Evolutionary conservation across 2,329 filamentous ascomycete genomes (phyloP).

Genomic region (Dryadomyces sulphureus): DNA sequence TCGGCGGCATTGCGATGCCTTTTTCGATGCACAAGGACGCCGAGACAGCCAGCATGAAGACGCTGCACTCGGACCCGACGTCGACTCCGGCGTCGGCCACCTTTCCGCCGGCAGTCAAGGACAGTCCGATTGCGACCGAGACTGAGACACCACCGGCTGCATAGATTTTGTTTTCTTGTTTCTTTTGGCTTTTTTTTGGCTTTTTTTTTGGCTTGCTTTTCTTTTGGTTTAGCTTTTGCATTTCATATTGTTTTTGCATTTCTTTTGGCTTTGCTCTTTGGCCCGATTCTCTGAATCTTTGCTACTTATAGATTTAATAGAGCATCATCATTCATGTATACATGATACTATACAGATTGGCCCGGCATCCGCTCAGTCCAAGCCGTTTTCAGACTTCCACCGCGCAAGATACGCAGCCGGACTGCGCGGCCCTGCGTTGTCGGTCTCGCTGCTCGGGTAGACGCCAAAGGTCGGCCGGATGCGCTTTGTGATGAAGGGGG

Average conservation of each 20-base stretch:
- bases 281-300: too few species aligned
- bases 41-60: constrained; percentile 56
- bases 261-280: too few species aligned
- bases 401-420: constrained; percentile 46
- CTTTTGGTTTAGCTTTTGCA: background rate
- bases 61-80: constrained; percentile 31
- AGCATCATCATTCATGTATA: background rate
- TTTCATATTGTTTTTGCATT: background rate
- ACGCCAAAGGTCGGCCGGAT: constrained; percentile 32
- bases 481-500: constrained; percentile 58
- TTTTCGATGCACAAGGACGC: constrained; percentile 53
- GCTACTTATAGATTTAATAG: background rate
- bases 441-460: constrained; percentile 32
- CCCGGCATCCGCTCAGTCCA: constrained; percentile 35
- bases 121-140: too few species aligned
- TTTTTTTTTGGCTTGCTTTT: background rate
- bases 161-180: background rate
- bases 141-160: too few species aligned
- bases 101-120: too few species aligned
- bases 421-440: constrained; percentile 37
- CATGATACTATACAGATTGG: constrained; percentile 2
- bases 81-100: background rate
- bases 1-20: constrained; percentile 56
- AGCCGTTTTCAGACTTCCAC: constrained; percentile 55
- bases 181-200: background rate